These are phyloP conservation scores for Colletotrichum sp. DNA, from an alignment of 2,329 filamentous ascomycete species.

Conservation along the genomic window DNA sequence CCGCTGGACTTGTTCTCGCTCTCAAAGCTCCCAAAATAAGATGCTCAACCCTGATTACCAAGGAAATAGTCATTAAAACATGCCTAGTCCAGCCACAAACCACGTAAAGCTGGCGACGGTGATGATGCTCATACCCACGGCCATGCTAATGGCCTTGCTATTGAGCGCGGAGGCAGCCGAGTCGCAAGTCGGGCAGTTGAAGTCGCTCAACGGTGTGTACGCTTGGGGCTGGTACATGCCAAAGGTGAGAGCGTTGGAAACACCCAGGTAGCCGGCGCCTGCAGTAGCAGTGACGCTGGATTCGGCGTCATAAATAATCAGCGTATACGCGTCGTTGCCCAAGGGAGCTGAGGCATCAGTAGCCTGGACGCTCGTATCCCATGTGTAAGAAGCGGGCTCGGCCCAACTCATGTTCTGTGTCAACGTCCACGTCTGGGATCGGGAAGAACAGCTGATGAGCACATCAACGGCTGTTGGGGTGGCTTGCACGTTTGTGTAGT, in stretches of 20 bases:
- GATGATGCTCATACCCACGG: slow-evolving; percentile 57
- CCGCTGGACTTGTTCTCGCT: slow-evolving; percentile 10
- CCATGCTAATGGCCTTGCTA: slow-evolving; percentile 52
- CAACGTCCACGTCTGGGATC: slow-evolving; percentile 62
- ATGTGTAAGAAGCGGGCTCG: slow-evolving; percentile 53
- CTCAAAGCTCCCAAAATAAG: background rate
- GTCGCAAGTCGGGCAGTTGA: slow-evolving; percentile 64
- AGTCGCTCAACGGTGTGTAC: slow-evolving; percentile 58
- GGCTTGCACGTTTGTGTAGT: slow-evolving; percentile 66
- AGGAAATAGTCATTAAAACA: slow-evolving; percentile 28
- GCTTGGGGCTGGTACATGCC: slow-evolving; percentile 60
- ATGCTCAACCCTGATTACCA: slow-evolving; percentile 5
- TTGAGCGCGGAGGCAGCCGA: slow-evolving; percentile 53
- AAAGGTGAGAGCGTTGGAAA: slow-evolving; percentile 56
- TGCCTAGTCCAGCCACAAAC: slow-evolving; percentile 54
- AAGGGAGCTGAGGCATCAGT: slow-evolving; percentile 51
- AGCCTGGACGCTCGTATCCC: slow-evolving; percentile 62
- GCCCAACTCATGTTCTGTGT: slow-evolving; percentile 67
- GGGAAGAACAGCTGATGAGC: slow-evolving; percentile 59
- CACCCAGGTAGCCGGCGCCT: slow-evolving; percentile 60
- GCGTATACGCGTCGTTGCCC: slow-evolving; percentile 61
- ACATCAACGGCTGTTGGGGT: slow-evolving; percentile 67
- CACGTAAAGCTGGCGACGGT: slow-evolving; percentile 68
- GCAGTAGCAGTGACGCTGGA: slow-evolving; percentile 53
- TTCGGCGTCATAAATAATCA: slow-evolving; percentile 66